Evolutionary conservation across 306 rosid genomes (phyloP).

Genomic region (Castanospermum australe): DNA sequence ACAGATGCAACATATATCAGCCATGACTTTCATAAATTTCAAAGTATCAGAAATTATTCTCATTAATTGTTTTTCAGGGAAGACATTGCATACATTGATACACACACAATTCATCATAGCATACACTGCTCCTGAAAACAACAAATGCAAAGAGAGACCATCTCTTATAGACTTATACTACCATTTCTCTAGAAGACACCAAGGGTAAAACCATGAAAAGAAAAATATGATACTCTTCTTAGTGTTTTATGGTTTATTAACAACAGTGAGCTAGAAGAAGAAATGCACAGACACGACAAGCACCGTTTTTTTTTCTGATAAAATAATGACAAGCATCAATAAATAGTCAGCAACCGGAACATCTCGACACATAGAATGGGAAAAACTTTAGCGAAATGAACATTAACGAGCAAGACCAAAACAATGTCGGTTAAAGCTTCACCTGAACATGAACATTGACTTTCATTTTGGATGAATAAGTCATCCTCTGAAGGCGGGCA

Average conservation of each 20-base stretch:
- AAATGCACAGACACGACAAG: not conserved
- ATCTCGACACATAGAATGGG: not conserved
- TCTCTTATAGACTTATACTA: not conserved
- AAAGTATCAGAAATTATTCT: not conserved
- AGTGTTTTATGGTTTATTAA: not conserved
- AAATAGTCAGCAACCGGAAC: not conserved
- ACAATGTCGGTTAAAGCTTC: not conserved
- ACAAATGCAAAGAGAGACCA: not conserved
- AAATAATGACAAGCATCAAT: not conserved
- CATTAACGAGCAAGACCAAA: not conserved
- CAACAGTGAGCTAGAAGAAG: not conserved
- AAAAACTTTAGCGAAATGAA: not conserved
- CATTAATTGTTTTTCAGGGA: not conserved
- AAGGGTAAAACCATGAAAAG: not conserved
- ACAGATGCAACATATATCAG: constrained; percentile 20
- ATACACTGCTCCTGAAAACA: not conserved
- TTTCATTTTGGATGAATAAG: constrained; percentile 73
- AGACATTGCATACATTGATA: not conserved
- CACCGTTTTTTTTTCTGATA: not conserved
- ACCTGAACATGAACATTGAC: constrained; percentile 65
- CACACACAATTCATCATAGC: not conserved
- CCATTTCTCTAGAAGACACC: not conserved
- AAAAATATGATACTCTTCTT: not conserved
- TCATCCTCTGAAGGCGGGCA: constrained; percentile 94
- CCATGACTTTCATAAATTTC: not conserved